These are phyloP conservation scores for Metschnikowia anglica DNA, from an alignment of 805 yeast species.

Conservation along the genomic window DNA sequence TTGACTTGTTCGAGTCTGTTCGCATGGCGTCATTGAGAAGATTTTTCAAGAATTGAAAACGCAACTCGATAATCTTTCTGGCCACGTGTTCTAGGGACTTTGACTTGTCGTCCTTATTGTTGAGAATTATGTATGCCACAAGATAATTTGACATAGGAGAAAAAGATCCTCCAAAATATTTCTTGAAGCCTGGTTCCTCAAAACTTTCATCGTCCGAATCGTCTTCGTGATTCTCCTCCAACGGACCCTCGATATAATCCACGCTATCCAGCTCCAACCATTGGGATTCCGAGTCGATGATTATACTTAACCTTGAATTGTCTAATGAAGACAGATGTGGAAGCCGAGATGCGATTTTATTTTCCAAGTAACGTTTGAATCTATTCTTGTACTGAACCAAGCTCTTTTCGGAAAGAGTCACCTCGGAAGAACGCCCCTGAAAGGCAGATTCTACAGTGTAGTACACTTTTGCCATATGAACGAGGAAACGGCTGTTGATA, in stretches of 20 bases:
- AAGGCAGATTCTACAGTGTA: slow-evolving; percentile 31
- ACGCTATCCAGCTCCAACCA: slow-evolving; percentile 19
- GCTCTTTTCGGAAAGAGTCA: slow-evolving; percentile 15
- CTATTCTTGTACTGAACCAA: slow-evolving; percentile 25
- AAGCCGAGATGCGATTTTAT: slow-evolving; percentile 26
- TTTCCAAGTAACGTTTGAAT: slow-evolving; percentile 28
- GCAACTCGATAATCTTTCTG: slow-evolving; percentile 25
- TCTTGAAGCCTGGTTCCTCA: background rate
- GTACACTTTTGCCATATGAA: slow-evolving; percentile 36
- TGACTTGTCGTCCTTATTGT: slow-evolving; percentile 18
- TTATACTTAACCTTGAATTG: background rate
- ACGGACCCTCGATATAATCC: slow-evolving; percentile 18
- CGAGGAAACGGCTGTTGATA: slow-evolving; percentile 27
- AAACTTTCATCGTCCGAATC: slow-evolving; percentile 11
- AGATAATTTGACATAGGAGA: slow-evolving; percentile 34
- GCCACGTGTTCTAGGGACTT: slow-evolving; percentile 23
- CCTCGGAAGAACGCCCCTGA: slow-evolving; percentile 17
- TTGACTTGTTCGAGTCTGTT: background rate
- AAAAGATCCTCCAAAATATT: slow-evolving; percentile 9
- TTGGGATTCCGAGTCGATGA: slow-evolving; percentile 2
- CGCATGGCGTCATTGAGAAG: slow-evolving; percentile 1
- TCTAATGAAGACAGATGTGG: slow-evolving; percentile 11
- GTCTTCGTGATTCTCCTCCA: slow-evolving; percentile 14
- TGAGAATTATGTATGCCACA: slow-evolving; percentile 32
- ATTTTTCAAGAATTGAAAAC: slow-evolving; percentile 22